Evolutionary conservation across 352 stramenopile genomes (phyloP).

Genomic region (Phytophthora quininea): DNA sequence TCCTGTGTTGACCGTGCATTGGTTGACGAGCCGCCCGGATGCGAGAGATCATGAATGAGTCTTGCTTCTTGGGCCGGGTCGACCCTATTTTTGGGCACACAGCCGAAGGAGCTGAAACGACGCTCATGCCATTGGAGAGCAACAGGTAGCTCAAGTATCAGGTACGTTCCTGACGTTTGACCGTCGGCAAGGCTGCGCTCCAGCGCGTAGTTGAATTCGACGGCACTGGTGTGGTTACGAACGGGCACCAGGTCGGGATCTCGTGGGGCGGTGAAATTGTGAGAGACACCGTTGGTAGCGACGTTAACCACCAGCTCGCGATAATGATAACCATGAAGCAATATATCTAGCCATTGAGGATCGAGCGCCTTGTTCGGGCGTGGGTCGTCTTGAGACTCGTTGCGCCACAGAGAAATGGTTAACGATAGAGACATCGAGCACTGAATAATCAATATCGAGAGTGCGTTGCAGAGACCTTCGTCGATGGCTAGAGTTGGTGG

Average conservation of each 20-base stretch:
- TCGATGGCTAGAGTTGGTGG: not conserved
- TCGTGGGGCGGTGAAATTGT: not conserved
- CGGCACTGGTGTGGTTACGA: not conserved
- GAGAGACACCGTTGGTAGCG: not conserved
- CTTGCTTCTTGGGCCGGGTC: conserved; percentile 4
- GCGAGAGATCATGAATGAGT: conserved; percentile 20
- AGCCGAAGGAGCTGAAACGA: conserved; percentile 8
- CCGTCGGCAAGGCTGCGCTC: conserved; percentile 2
- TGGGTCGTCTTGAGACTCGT: not conserved
- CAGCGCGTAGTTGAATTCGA: not conserved
- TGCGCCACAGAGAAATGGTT: not conserved
- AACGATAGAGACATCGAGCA: not conserved
- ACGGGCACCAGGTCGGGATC: not conserved
- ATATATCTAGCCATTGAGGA: conserved; percentile 1
- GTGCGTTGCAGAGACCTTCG: not conserved
- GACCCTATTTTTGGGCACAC: conserved; percentile 12
- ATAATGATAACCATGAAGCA: conserved; percentile 5
- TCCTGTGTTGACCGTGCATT: conserved; percentile 1
- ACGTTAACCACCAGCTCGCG: not conserved
- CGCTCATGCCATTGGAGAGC: conserved; percentile 1
- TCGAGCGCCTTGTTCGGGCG: conserved; percentile 8
- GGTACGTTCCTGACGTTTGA: conserved; percentile 4
- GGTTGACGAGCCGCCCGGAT: not conserved
- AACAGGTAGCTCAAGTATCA: not conserved
- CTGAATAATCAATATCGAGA: not conserved